Evolutionary conservation across 2,329 filamentous ascomycete genomes (phyloP).

Genomic region (Cladosporium sp.): DNA sequence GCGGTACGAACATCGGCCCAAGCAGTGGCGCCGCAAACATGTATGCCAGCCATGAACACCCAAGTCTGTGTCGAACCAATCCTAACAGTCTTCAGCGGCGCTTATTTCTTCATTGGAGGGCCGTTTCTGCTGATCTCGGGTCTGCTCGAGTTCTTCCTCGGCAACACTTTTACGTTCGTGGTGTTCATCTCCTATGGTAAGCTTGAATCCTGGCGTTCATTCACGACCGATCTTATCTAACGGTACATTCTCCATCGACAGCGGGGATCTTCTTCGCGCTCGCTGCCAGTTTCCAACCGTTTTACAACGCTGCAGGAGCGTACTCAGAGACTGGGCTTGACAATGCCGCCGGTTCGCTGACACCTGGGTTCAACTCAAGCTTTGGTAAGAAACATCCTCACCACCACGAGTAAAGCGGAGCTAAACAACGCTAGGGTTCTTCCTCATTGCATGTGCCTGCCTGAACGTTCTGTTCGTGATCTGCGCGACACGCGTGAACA

Average conservation of each 20-base stretch:
- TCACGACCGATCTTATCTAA: not conserved
- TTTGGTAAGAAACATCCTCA: slow-evolving; percentile 20
- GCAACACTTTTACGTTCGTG: slow-evolving; percentile 35
- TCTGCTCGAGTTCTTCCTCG: slow-evolving; percentile 39
- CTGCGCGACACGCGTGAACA: slow-evolving; percentile 25
- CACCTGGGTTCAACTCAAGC: slow-evolving; percentile 22
- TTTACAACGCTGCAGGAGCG: slow-evolving; percentile 24
- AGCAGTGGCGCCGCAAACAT: slow-evolving; percentile 25
- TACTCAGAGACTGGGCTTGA: slow-evolving; percentile 20
- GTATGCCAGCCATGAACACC: slow-evolving; percentile 24
- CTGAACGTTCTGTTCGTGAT: slow-evolving; percentile 23
- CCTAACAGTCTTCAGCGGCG: slow-evolving; percentile 23
- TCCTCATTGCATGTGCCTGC: not conserved
- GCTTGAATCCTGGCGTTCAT: not conserved
- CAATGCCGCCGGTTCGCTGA: slow-evolving; percentile 14
- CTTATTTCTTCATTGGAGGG: slow-evolving; percentile 40
- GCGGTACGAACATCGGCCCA: slow-evolving; percentile 19
- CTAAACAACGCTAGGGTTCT: not conserved
- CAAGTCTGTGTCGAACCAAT: not conserved
- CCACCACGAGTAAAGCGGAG: not conserved
- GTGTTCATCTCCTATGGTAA: slow-evolving; percentile 31
- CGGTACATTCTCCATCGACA: not conserved
- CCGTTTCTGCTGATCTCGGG: slow-evolving; percentile 36
- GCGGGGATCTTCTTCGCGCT: slow-evolving; percentile 26
- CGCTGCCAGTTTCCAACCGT: slow-evolving; percentile 25